Base-by-base conservation (phyloP, 345 rosid genomes). In the Bruguiera sexangula region DNA sequence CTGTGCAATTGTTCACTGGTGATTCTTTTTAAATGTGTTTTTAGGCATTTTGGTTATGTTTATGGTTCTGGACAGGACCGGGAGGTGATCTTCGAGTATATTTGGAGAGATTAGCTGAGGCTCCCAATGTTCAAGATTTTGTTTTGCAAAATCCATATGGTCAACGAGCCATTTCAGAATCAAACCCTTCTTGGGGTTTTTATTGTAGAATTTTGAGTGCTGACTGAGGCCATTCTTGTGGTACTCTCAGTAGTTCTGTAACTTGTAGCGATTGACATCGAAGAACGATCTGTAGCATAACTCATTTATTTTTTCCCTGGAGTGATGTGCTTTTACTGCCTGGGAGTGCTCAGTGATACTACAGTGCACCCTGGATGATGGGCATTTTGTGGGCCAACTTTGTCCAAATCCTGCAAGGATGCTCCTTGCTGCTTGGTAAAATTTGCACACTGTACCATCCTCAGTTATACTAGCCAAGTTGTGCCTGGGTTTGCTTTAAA, bases 101-200 rank as follows among this genome's bases (percentile, higher is more conserved):
- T 74, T 81, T 95, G 36, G 91, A 89, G 81, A 72, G 74, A 48
- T 68, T 95, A 82, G 87, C 86, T 5, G 76, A 63, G 71, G 89
- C 89, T 0, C 81, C 76, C 16, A 79, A 86, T 55, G 91, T 92
- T 75, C 92, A 73, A 62, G 80, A 85, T 68, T 92, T 73, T 70
- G 86, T 92, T 50, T 76, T 72, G 21, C 76, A 84, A 72, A 85
- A 95, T 79, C 96, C 96, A 59, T 86, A 86, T 65, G 99, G 99
- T 63, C 93, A 95, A 78, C 67, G 71, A 48, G 80, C 91, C 8
- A 88, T 93, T 48, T 84, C 93, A 10, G 78, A 83, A 76, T 65
- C 85, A 32, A 72, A 81, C 34, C 73, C 86, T 18, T 78, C 79
- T 21, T 91, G 96, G 95, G 72, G 69, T 39, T 89, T 77, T 71